phyloP scores from a whole-genome alignment of 2,329 filamentous ascomycete species.

The Endothia cerciana region DNA sequence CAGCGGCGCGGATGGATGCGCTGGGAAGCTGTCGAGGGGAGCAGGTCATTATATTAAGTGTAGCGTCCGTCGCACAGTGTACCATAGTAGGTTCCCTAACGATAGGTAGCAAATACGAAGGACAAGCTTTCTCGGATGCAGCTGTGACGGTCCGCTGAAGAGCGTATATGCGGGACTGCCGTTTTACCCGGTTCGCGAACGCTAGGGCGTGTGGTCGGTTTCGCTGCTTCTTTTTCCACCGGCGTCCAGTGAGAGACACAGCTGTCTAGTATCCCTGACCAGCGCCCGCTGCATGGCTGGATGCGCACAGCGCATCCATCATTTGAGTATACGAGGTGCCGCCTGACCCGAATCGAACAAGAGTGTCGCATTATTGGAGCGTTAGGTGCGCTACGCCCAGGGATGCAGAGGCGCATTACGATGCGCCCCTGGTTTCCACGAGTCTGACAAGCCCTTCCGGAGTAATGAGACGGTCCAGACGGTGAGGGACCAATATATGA shows the following conservation, averaged over 20 bases:
- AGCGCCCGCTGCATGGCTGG: not conserved
- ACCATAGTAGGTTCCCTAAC: not conserved
- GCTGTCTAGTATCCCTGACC: not conserved
- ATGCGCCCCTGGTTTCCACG: not conserved
- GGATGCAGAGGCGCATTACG: not conserved
- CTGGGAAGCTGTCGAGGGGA: not conserved
- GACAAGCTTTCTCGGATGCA: not conserved
- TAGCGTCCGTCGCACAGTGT: not conserved
- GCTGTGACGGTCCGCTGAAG: not conserved
- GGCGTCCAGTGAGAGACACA: not conserved
- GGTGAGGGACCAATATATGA: slow-evolving; percentile 1
- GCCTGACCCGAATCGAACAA: slow-evolving; percentile 5
- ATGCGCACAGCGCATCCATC: not conserved
- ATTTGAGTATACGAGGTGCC: slow-evolving; percentile 12
- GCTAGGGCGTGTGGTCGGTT: not conserved
- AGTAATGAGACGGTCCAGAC: not conserved
- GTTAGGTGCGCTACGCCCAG: slow-evolving; percentile 6
- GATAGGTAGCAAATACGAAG: no score
- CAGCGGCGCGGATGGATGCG: not conserved
- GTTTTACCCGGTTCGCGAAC: not conserved
- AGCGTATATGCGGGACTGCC: not conserved
- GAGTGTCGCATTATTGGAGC: slow-evolving; percentile 9
- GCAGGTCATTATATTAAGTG: no score
- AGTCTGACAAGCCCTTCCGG: not conserved
- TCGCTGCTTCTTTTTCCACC: not conserved